Base-by-base conservation (phyloP, 2,329 filamentous ascomycete species). In the Arthrobotrys sinensis region DNA sequence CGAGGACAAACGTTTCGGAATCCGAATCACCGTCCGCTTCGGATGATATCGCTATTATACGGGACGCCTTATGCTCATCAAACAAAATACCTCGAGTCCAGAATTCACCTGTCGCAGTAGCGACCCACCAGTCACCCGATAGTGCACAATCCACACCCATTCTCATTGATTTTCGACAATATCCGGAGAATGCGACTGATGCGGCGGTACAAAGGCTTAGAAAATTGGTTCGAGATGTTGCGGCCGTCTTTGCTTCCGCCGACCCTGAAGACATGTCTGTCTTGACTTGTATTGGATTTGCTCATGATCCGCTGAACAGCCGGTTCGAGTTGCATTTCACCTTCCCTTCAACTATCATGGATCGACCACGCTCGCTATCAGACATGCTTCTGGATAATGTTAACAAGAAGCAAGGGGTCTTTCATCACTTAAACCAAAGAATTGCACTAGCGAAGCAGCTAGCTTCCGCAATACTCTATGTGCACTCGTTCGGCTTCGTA, bases 401-500 rank as follows among this genome's bases (percentile, higher is more conserved):
- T 36, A 57, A 57, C 28, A 57, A 57, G 24, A 57, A 57, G 28
- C 52, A 14, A 16, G 52, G 52, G 19, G 12, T 57, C 80, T 85
- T 38, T 38, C 36, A 38, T 38, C 6, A 38, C 8, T 6, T 38
- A 16, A 82, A 62, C 19, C 80, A 82, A 5, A 80, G 84, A 12
- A 80, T 85, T 48, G 75, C 65, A 3, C 70, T 84, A 6, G 83
- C 84, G 6, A 80, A 79, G 46, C 81, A 83, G 45, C 64, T 86
- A 0, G 84, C 84, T 14, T 80, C 76, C 6, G 80, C 83, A 3
- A 82, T 85, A 48, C 80, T 80, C 73, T 84, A 83, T 67, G 69
- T 86, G 1, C 84, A 87, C 67, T 82, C 83, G 0, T 83, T 83
- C 21, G 82, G 82, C 3, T 86, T 87, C 43, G 85, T 88, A 8